A percentile compares a stretch with the other conserved stretches of the same genome.
Conservation (phyloP, 257 asterid genomes). For the Solanum tarijense region DNA sequence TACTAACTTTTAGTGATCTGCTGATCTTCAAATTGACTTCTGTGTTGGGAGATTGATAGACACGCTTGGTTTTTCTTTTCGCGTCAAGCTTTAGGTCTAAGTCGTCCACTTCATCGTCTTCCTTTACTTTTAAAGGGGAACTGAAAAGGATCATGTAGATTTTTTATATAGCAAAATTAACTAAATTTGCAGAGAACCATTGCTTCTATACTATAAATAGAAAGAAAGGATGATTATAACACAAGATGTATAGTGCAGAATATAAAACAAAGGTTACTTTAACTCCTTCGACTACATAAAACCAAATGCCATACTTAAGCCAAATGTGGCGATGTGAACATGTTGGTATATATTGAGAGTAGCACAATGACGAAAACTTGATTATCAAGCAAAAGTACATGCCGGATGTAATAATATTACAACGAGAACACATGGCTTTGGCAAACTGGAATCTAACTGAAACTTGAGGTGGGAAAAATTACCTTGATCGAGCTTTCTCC, state of each 20-base stretch:
- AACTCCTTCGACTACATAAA: background rate
- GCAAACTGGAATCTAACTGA: background rate
- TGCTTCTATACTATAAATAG: background rate
- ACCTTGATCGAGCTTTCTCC: constrained; percentile 93
- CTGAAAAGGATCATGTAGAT: constrained; percentile 21
- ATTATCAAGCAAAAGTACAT: background rate
- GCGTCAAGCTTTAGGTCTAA: constrained; percentile 65
- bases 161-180: background rate
- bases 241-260: background rate
- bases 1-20: constrained; percentile 86
- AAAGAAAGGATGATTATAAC: background rate
- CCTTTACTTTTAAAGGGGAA: constrained; percentile 81
- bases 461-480: background rate
- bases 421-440: background rate
- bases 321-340: background rate
- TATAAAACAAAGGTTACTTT: background rate
- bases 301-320: background rate
- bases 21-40: constrained; percentile 95
- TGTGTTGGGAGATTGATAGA: constrained; percentile 55
- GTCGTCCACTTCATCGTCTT: constrained; percentile 89
- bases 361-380: background rate
- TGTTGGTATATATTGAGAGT: background rate
- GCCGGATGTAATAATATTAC: background rate
- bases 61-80: constrained; percentile 58
- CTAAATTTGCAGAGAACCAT: background rate